Conservation (phyloP, 345 rosid genomes). For the Reutealis trisperma region DNA sequence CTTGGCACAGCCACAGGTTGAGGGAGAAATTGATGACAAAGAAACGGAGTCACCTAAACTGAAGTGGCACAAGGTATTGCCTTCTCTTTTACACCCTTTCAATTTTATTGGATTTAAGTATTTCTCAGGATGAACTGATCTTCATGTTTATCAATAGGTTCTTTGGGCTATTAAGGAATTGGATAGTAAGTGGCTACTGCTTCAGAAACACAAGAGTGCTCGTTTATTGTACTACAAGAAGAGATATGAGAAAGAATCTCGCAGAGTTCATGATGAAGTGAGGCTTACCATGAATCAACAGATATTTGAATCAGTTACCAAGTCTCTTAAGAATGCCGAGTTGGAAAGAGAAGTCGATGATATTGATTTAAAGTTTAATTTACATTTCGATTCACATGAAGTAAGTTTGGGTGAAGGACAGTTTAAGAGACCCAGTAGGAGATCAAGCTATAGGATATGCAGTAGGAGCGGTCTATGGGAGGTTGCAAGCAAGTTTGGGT, state of each 20-base stretch:
- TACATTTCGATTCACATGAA: conserved; percentile 11
- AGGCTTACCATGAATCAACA: not conserved
- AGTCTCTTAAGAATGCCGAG: conserved; percentile 11
- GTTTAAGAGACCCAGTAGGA: not conserved
- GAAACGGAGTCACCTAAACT: not conserved
- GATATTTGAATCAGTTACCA: conserved; percentile 3
- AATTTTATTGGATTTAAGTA: not conserved
- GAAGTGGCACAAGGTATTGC: conserved; percentile 21
- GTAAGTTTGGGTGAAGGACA: not conserved
- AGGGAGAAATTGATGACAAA: not conserved
- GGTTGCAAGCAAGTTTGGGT: too few species aligned
- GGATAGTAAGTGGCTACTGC: conserved; percentile 17
- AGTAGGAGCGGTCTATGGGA: conserved; percentile 14
- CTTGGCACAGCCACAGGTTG: not conserved
- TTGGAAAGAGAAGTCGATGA: conserved; percentile 17
- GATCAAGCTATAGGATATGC: conserved; percentile 7
- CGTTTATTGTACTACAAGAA: not conserved
- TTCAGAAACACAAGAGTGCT: conserved; percentile 14
- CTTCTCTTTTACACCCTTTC: not conserved
- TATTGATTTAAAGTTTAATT: conserved; percentile 3
- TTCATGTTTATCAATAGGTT: conserved; percentile 15
- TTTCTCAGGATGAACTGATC: too few species aligned
- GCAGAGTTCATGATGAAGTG: not conserved
- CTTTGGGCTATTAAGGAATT: conserved; percentile 11
- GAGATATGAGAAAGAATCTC: conserved; percentile 5